Evolutionary conservation across 176 grass and related monocot species (phyloP).

Genomic region (Avena insularis): DNA sequence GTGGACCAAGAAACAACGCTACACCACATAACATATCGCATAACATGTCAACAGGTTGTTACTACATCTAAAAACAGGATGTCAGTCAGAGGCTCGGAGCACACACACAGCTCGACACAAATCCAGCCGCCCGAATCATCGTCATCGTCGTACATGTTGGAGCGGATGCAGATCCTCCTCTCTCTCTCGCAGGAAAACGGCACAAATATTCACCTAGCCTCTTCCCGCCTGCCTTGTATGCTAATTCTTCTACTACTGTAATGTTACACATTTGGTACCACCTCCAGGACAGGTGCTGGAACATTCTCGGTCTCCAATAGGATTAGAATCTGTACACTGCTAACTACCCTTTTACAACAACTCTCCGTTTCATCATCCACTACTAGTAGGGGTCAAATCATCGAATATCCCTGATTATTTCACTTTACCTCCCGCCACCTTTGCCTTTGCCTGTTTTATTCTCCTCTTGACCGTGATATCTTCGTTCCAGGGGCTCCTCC

Average conservation of each 20-base stretch:
- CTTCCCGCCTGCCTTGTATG: slow-evolving; percentile 40
- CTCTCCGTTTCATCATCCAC: background rate
- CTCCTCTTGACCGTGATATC: background rate
- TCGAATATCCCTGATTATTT: slow-evolving; percentile 37
- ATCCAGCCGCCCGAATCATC: too few species aligned
- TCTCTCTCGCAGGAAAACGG: background rate
- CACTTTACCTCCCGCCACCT: background rate
- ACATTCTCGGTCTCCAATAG: slow-evolving; percentile 52
- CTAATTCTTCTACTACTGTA: slow-evolving; percentile 48
- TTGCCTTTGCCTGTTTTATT: background rate
- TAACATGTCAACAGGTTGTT: too few species aligned
- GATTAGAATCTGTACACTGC: slow-evolving; percentile 66
- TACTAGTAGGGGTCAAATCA: slow-evolving; percentile 42
- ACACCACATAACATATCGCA: too few species aligned
- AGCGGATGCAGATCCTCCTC: too few species aligned
- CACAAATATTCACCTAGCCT: slow-evolving; percentile 50
- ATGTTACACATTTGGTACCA: slow-evolving; percentile 47
- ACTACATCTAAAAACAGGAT: too few species aligned
- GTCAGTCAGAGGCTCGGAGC: too few species aligned
- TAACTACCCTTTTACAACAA: slow-evolving; percentile 67
- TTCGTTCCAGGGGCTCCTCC: background rate
- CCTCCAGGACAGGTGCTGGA: slow-evolving; percentile 29
- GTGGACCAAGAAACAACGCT: too few species aligned
- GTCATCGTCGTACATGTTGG: too few species aligned
- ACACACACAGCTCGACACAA: background rate